phyloP scores from a whole-genome alignment of 768 basidiomycete genomes.

The Leccinum truebloodii region DNA sequence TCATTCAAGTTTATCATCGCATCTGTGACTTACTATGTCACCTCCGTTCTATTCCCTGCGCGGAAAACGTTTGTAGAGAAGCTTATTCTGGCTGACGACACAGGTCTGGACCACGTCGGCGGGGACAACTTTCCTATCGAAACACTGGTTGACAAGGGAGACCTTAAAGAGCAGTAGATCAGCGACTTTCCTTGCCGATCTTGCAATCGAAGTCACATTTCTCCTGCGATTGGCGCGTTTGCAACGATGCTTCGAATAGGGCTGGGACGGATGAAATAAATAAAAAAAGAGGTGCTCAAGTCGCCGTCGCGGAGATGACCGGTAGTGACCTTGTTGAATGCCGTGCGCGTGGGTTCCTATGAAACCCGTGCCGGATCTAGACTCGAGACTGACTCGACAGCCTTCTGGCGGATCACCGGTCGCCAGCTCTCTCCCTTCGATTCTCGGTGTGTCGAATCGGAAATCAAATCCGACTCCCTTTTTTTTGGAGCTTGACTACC shows the following conservation, averaged over 20 bases:
- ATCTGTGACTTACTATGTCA: slow-evolving; percentile 27
- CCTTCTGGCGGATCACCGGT: slow-evolving; percentile 16
- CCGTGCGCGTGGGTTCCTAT: slow-evolving; percentile 2
- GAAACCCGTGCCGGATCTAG: slow-evolving; percentile 7
- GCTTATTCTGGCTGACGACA: slow-evolving; percentile 26
- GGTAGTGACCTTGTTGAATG: neutral
- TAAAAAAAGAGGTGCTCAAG: neutral
- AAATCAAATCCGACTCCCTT: slow-evolving; percentile 9
- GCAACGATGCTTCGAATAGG: neutral
- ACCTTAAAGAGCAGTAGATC: slow-evolving; percentile 9
- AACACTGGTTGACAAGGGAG: neutral
- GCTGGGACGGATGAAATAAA: neutral
- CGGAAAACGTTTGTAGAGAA: slow-evolving; percentile 28
- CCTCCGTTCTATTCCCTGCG: slow-evolving; percentile 29
- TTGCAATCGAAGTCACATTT: neutral
- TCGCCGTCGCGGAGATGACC: slow-evolving; percentile 19
- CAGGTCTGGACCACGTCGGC: neutral
- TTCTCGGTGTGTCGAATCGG: slow-evolving; percentile 9
- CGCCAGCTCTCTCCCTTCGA: neutral
- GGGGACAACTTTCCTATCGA: slow-evolving; percentile 1
- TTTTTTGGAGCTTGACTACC: slow-evolving; percentile 1
- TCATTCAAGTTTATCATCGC: slow-evolving; percentile 24
- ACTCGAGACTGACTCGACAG: neutral
- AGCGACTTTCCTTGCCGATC: slow-evolving; percentile 13
- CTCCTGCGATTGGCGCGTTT: slow-evolving; percentile 2